A percentile compares a stretch with the other conserved stretches of the same genome.
phyloP scores from a whole-genome alignment of 2,329 filamentous ascomycete genomes.

The Fusarium illudens region DNA sequence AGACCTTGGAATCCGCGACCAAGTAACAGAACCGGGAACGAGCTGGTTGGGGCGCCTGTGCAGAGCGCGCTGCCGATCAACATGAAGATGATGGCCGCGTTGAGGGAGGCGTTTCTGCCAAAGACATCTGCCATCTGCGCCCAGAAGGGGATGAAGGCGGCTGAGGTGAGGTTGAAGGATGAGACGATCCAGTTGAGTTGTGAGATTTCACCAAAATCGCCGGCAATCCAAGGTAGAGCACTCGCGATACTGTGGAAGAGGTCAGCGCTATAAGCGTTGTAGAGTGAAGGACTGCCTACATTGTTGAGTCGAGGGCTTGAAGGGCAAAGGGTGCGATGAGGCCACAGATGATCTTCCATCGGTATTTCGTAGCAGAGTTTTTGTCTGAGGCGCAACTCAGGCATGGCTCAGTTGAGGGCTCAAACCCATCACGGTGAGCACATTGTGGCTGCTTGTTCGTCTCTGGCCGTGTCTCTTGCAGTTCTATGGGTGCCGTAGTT shows the following conservation, averaged over 20 bases:
- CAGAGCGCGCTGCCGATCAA: slow-evolving; percentile 69
- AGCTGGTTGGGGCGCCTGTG: slow-evolving; percentile 61
- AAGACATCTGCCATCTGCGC: slow-evolving; percentile 72
- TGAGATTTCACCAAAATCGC: slow-evolving; percentile 67
- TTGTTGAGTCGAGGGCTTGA: slow-evolving; percentile 70
- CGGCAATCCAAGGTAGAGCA: slow-evolving; percentile 63
- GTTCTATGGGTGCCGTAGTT: not conserved
- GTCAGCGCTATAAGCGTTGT: not conserved
- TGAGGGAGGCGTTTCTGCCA: slow-evolving; percentile 67
- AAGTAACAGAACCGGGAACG: slow-evolving; percentile 68
- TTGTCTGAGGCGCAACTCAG: slow-evolving; percentile 47
- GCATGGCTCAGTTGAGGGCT: slow-evolving; percentile 35
- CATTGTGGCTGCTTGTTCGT: slow-evolving; percentile 27
- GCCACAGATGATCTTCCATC: slow-evolving; percentile 67
- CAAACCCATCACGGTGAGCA: slow-evolving; percentile 29
- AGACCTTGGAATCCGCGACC: slow-evolving; percentile 71
- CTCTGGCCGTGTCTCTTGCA: not conserved
- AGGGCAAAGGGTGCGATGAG: slow-evolving; percentile 68
- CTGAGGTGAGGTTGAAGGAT: slow-evolving; percentile 72
- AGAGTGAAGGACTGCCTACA: slow-evolving; percentile 48
- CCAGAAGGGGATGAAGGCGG: slow-evolving; percentile 73
- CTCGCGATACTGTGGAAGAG: slow-evolving; percentile 44
- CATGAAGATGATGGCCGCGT: slow-evolving; percentile 64
- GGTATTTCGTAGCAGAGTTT: slow-evolving; percentile 51
- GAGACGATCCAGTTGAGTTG: slow-evolving; percentile 76